phyloP scores from a whole-genome alignment of 169 alveolate genomes.

The Plasmodium reichenowi region DNA sequence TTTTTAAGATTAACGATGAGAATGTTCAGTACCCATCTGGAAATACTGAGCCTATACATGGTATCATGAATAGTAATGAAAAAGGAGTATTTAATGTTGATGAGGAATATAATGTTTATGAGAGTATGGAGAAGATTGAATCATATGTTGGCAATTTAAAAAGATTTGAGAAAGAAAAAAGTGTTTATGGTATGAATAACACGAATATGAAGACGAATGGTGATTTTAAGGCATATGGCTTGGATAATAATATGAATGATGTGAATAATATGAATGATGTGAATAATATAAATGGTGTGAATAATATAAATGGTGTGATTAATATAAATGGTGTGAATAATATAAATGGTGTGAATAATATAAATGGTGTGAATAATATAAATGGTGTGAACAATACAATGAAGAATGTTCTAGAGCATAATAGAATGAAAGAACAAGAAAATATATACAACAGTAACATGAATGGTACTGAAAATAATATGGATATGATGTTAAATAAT shows the following conservation, averaged over 20 bases:
- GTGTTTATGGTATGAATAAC: no score
- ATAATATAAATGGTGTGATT: not conserved
- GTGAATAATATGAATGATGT: not conserved
- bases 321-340: not conserved
- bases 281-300: not conserved
- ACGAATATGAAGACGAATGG: no score
- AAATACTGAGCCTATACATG: not conserved
- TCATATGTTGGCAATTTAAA: no score
- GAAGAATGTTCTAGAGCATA: not conserved
- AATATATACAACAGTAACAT: conserved; percentile 7
- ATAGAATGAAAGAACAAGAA: conserved; percentile 7
- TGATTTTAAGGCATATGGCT: no score
- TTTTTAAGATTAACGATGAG: no score
- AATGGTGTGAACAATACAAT: not conserved
- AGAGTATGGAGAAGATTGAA: conserved; percentile 10
- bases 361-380: conserved; percentile 8
- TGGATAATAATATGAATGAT: not conserved
- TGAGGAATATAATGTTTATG: conserved; percentile 14
- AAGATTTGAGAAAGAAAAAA: no score
- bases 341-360: not conserved
- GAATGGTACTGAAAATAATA: conserved; percentile 16
- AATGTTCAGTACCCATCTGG: not conserved
- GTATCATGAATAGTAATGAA: not conserved
- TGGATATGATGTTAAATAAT: conserved; percentile 22
- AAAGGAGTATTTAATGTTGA: conserved; percentile 7